These are phyloP conservation scores for Chaetomium tenue DNA, from an alignment of 495 filamentous ascomycete species.

Conservation along the genomic window DNA sequence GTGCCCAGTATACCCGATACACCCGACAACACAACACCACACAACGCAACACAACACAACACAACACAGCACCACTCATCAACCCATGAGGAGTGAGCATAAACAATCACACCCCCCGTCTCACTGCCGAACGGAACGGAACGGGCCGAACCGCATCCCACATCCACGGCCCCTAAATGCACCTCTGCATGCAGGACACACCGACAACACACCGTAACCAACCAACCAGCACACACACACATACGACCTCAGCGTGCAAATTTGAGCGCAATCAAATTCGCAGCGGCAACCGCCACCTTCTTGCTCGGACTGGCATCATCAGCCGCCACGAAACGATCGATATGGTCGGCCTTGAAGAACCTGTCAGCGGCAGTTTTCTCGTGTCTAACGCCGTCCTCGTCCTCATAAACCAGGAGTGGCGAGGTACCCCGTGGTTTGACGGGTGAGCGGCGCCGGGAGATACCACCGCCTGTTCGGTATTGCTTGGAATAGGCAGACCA, in stretches of 20 bases:
- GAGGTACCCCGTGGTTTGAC: constrained; percentile 4
- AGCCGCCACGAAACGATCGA: constrained; percentile 66
- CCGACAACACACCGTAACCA: background rate
- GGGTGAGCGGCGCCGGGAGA: background rate
- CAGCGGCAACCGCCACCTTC: constrained; percentile 72
- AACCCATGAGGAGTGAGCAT: too few species aligned
- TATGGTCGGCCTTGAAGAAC: constrained; percentile 44
- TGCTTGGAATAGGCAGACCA: background rate
- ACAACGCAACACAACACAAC: too few species aligned
- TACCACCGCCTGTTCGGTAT: background rate
- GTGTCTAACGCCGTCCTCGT: constrained; percentile 28
- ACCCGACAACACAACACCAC: too few species aligned
- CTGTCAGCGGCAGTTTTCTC: constrained; percentile 5
- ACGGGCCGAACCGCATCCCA: too few species aligned
- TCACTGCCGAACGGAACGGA: too few species aligned
- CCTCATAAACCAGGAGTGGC: constrained; percentile 40
- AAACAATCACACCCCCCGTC: too few species aligned
- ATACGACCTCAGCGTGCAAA: background rate
- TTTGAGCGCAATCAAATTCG: constrained; percentile 69
- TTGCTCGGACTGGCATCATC: constrained; percentile 55
- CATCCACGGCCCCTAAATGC: too few species aligned
- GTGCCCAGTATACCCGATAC: too few species aligned
- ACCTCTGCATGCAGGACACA: background rate
- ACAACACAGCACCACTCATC: too few species aligned
- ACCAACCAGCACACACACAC: background rate